Percentiles rank a stretch among this genome's conserved stretches.
Evolutionary conservation across 768 basidiomycete species (phyloP).

Genomic region (Punctularia strigosozonata): DNA sequence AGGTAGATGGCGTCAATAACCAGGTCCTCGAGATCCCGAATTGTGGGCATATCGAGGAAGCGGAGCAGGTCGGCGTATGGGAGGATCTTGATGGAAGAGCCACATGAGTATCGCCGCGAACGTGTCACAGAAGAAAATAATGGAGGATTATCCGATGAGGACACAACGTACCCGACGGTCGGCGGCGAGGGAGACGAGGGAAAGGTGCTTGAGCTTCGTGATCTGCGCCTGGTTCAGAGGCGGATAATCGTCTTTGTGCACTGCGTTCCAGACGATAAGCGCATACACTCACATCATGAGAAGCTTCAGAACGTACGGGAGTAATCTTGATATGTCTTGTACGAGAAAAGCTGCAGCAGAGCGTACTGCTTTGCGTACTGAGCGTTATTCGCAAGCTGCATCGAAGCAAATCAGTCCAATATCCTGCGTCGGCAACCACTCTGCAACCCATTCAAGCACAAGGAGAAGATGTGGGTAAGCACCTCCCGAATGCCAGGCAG

Average conservation of each 20-base stretch:
- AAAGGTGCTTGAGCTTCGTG: slow-evolving; percentile 86
- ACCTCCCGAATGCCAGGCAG: slow-evolving; percentile 80
- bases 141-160: too few species aligned
- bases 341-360: slow-evolving; percentile 81
- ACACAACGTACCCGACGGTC: slow-evolving; percentile 69
- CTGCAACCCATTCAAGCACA: background rate
- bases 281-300: background rate
- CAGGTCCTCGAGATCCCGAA: slow-evolving; percentile 89
- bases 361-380: slow-evolving; percentile 49
- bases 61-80: slow-evolving; percentile 66
- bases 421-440: too few species aligned
- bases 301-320: slow-evolving; percentile 24
- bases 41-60: slow-evolving; percentile 60
- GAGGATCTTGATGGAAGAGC: slow-evolving; percentile 45
- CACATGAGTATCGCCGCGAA: background rate
- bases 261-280: slow-evolving; percentile 24
- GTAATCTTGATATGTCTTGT: slow-evolving; percentile 80
- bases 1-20: slow-evolving; percentile 96
- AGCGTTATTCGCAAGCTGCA: slow-evolving; percentile 55
- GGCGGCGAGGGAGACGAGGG: slow-evolving; percentile 75
- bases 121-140: slow-evolving; percentile 1
- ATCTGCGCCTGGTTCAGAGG: slow-evolving; percentile 60
- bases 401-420: too few species aligned
- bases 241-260: slow-evolving; percentile 54
- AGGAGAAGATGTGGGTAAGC: slow-evolving; percentile 10